These are phyloP conservation scores for Hymenoscyphus scutula DNA, from an alignment of 2,329 filamentous ascomycete genomes.

Conservation along the genomic window DNA sequence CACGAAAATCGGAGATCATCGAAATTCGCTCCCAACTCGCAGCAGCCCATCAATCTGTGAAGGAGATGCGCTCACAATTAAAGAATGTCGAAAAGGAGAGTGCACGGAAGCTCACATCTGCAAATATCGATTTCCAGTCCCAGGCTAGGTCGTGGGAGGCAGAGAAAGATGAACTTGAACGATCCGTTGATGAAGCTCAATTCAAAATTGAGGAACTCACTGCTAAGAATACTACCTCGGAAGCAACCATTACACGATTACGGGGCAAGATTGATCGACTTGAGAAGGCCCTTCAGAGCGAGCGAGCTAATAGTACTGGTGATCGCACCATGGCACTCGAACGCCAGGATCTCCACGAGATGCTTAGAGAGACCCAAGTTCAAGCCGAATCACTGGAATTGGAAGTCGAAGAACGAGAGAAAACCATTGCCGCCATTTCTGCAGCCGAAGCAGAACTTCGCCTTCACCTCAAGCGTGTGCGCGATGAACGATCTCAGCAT, in stretches of 20 bases:
- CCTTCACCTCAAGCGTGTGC: constrained; percentile 66
- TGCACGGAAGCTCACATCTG: constrained; percentile 41
- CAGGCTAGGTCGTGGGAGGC: constrained; percentile 40
- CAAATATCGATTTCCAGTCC: constrained; percentile 51
- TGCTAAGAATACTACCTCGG: constrained; percentile 41
- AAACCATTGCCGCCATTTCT: constrained; percentile 56
- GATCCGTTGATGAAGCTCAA: constrained; percentile 46
- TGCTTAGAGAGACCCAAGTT: constrained; percentile 60
- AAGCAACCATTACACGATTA: constrained; percentile 46
- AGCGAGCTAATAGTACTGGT: constrained; percentile 53
- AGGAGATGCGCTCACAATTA: constrained; percentile 52
- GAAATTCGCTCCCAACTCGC: constrained; percentile 60
- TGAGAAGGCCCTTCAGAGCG: constrained; percentile 50
- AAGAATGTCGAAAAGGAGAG: constrained; percentile 46
- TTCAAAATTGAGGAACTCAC: constrained; percentile 43
- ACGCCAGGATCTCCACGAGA: constrained; percentile 57
- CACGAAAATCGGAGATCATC: constrained; percentile 54
- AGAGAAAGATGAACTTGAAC: constrained; percentile 36
- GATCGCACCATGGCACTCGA: constrained; percentile 58
- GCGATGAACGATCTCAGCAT: constrained; percentile 58
- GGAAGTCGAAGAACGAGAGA: constrained; percentile 67
- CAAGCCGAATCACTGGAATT: constrained; percentile 69
- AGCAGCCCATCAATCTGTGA: constrained; percentile 56
- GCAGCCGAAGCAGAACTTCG: constrained; percentile 59
- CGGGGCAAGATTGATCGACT: constrained; percentile 47